Base-by-base conservation (phyloP, 768 basidiomycete species). In the Boletus fagicola region DNA sequence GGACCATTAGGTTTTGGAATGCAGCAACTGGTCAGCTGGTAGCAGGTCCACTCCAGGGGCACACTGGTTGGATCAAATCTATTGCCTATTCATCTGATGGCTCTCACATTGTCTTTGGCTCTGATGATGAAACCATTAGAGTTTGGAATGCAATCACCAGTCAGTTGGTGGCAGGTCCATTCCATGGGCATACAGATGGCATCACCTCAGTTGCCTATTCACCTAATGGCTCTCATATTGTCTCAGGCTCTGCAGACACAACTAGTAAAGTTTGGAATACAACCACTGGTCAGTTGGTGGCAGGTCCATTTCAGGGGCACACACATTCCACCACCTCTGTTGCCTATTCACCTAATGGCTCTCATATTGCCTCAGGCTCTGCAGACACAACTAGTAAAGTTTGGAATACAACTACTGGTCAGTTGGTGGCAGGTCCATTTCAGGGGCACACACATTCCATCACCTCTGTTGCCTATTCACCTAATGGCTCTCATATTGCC, bases 401-500 rank as follows among this genome's bases (percentile, higher is more conserved):
- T 33, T 33, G 31, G 31, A 11, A 40, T n/a, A n/a, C n/a, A 40
- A 20, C 4, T 8, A 40, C 39, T 40, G 39, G 39, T 20, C 39
- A 40, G 11, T 20, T 42, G n/a, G 20, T 42, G n/a, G 20, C 15
- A 16, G 43, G n/a, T 26, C 24, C 43, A 26, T 44, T 44, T 8
- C 24, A 44, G 43, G 43, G 43, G 12, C 54, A 40, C 11, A 40
- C n/a, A 20, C 2, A 20, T 20, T 1, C 1, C 5, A n/a, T 40
- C 39, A 11, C 0, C n/a, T 40, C 40, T 12, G 40, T 20, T 40
- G 39, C 39, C 39, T 40, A n/a, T 18, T 40, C 39, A 33, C 45
- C 52, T 54, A 40, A 54, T 57, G 52, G 60, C 1, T 35, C 3
- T 2, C 31, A 54, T 8, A n/a, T 61, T 49, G 45, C 22, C 39